These are phyloP conservation scores for Orbilia oligospora DNA, from an alignment of 2,329 filamentous ascomycete genomes.

Conservation along the genomic window DNA sequence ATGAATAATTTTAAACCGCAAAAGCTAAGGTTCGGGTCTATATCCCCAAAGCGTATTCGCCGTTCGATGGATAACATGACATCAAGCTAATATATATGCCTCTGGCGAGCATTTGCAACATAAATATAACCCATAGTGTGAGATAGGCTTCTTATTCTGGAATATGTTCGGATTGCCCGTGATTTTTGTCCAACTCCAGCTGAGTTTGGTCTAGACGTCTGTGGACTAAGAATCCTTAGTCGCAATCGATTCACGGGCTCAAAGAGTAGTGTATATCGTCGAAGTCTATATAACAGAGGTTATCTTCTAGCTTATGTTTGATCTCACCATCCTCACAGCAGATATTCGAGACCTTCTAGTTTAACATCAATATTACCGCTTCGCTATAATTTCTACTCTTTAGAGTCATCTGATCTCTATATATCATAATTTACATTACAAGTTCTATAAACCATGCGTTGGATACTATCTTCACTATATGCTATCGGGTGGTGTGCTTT, in stretches of 20 bases:
- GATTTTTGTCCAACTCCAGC: conserved; percentile 1
- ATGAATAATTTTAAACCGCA: neutral
- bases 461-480: conserved; percentile 13
- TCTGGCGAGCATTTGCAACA: neutral
- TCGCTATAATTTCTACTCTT: neutral
- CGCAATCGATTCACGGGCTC: neutral
- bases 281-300: neutral
- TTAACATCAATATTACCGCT: too few relatives aligned
- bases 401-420: neutral
- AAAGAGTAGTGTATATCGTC: neutral
- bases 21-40: neutral
- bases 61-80: neutral
- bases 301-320: neutral
- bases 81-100: conserved; percentile 2
- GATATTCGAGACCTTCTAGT: too few relatives aligned
- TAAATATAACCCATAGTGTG: neutral
- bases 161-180: conserved; percentile 4
- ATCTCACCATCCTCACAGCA: neutral
- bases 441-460: conserved; percentile 18
- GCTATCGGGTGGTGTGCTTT: conserved; percentile 14
- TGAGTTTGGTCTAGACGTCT: neutral
- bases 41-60: conserved; percentile 1
- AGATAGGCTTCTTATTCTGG: neutral
- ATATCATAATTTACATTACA: neutral
- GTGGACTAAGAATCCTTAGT: too few relatives aligned